Conservation (phyloP, 1,284 basidiomycete species). For the Grifola frondosa region DNA sequence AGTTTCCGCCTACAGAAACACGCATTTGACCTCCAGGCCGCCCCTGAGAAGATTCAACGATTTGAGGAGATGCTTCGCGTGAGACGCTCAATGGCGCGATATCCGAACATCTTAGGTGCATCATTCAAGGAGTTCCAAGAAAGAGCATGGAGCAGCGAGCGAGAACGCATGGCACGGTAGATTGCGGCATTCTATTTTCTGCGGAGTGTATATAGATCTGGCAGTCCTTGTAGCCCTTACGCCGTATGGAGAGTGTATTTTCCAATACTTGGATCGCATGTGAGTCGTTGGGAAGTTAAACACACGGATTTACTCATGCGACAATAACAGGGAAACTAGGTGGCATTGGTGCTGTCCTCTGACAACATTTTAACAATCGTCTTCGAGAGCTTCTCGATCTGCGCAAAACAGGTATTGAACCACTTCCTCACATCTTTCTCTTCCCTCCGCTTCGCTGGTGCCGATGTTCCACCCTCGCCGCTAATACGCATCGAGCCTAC, state of each 20-base stretch:
- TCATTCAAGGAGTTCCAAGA: conserved; percentile 49
- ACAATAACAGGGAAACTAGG: conserved; percentile 6
- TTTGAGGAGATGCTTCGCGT: conserved; percentile 60
- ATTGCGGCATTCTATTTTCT: too few species aligned
- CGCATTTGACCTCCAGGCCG: conserved; percentile 67
- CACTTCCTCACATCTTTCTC: conserved; percentile 40
- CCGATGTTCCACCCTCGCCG: conserved; percentile 27
- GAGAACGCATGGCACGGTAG: background rate
- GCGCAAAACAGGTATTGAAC: conserved; percentile 63
- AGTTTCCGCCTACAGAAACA: conserved; percentile 42
- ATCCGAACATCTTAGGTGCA: conserved; percentile 65
- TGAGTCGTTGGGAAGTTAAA: too few species aligned
- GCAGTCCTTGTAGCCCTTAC: too few species aligned
- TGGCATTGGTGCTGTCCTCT: conserved; percentile 11
- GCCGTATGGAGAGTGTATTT: too few species aligned
- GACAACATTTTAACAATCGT: conserved; percentile 16
- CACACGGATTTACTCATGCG: background rate
- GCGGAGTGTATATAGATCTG: conserved; percentile 3
- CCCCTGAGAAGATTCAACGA: conserved; percentile 63
- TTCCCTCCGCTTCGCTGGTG: conserved; percentile 21
- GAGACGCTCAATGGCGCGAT: conserved; percentile 53
- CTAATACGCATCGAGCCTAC: conserved; percentile 32
- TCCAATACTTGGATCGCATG: too few species aligned
- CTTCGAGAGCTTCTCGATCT: conserved; percentile 41
- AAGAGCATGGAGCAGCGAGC: background rate